Evolutionary conservation across 2,329 filamentous ascomycete genomes (phyloP), one percentile per base, ranked within the genome.

Genomic region (Fusarium buharicum): DNA sequence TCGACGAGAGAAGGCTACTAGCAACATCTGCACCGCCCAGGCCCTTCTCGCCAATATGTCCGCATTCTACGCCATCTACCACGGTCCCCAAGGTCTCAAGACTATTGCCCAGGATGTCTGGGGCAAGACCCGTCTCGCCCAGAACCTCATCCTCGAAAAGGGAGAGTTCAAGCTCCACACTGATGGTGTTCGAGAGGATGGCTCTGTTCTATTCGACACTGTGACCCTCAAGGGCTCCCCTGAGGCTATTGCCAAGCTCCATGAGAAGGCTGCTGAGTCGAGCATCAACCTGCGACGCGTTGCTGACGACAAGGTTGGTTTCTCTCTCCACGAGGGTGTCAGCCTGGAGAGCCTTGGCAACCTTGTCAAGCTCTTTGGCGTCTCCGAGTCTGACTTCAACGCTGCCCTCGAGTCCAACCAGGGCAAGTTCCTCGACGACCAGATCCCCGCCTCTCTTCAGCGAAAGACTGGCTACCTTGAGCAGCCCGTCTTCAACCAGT

Each of bases 1-100:
- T 74, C 86, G 94, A 64, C 87, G 94, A 71, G 94, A 98, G 76
- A 97, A 97, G 84, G 94, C 94, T 1, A 97, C 94, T 3, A 97
- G 93, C 81, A 97, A 98, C 74, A 93, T 98, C 55, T 97, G 94
- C 81, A 98, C 94, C 1, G 93, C 94, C 1, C 94, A 98, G 78
- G 94, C 94, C 7, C 81, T 98, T 27, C 82, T 97, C 41, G 94
- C 94, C 37, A 98, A 98, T 76, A 97, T 97, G 92, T 93, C 87
- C 69, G 92, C 94, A 47, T 89, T 97, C 78, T 98, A 97, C 74
- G 93, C 93, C 48, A 83, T 97, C 47, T 97, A 97, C 77, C 94
- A 97, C 75, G 94, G 94, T 7, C 94, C 94, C 1, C 77, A 87
- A 52, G 93, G 93, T 6, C 79, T 98, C 40, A 93, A 89, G 77